These are phyloP conservation scores for Plasmodium yoelii DNA, from an alignment of 169 alveolate genomes.

Conservation along the genomic window DNA sequence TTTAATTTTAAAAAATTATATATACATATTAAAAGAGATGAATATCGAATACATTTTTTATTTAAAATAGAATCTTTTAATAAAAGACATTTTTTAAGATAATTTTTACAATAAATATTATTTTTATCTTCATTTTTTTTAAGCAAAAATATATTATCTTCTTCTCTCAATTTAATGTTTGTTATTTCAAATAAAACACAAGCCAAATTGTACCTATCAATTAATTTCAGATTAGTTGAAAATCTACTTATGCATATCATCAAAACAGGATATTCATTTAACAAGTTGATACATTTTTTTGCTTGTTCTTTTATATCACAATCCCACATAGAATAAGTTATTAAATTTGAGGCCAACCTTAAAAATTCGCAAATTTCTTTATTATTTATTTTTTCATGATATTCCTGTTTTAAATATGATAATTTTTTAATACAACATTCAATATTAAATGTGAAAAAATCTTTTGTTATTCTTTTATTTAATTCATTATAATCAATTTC, in stretches of 20 bases:
- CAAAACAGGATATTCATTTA: constrained; percentile 72
- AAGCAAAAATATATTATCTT: constrained; percentile 17
- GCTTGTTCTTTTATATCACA: constrained; percentile 67
- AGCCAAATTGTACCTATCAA: constrained; percentile 42
- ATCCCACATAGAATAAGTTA: constrained; percentile 49
- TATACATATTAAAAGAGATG: constrained; percentile 43
- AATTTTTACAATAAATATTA: not conserved
- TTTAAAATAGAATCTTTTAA: constrained; percentile 20
- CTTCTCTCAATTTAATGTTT: constrained; percentile 39
- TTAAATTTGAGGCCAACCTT: constrained; percentile 37
- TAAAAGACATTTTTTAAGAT: not conserved
- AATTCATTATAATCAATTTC: constrained; percentile 44
- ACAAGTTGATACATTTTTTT: constrained; percentile 26
- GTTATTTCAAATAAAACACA: constrained; percentile 65
- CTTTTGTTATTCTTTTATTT: constrained; percentile 56
- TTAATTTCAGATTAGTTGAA: constrained; percentile 16
- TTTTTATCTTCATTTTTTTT: not conserved
- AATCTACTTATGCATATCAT: constrained; percentile 68
- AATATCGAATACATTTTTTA: constrained; percentile 34
- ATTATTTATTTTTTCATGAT: constrained; percentile 54
- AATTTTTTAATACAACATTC: constrained; percentile 38
- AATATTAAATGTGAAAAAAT: constrained; percentile 39
- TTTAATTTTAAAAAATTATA: constrained; percentile 51
- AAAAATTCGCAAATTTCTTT: constrained; percentile 53
- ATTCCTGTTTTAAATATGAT: constrained; percentile 45